Conservation (phyloP, 192 early-diverging fungal species). For the Linderina pennispora region DNA sequence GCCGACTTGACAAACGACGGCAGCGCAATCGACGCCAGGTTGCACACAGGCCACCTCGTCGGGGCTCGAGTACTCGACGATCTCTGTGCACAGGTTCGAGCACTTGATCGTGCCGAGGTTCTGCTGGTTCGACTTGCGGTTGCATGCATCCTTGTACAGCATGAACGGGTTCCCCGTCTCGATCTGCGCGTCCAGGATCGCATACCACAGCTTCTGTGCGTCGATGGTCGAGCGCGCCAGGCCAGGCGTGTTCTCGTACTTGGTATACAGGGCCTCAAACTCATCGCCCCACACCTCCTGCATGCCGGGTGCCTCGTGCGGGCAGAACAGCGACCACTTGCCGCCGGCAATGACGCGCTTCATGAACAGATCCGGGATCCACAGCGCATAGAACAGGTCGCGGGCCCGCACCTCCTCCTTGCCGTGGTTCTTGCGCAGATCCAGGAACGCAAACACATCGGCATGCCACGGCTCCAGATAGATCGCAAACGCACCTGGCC, state of each 20-base stretch:
- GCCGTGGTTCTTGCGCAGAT: slow-evolving; percentile 95
- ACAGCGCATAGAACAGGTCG: slow-evolving; percentile 95
- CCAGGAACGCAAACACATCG: slow-evolving; percentile 94
- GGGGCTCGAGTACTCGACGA: slow-evolving; percentile 92
- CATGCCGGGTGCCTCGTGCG: slow-evolving; percentile 86
- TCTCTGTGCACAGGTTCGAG: slow-evolving; percentile 97
- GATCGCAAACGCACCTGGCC: slow-evolving; percentile 96
- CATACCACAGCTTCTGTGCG: slow-evolving; percentile 97
- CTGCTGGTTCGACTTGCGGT: slow-evolving; percentile 98
- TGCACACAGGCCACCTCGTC: slow-evolving; percentile 98
- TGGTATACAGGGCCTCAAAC: slow-evolving; percentile 78
- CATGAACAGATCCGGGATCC: slow-evolving; percentile 99
- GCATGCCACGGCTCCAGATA: slow-evolving; percentile 99
- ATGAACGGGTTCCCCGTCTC: slow-evolving; percentile 98
- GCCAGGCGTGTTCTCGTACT: slow-evolving; percentile 77
- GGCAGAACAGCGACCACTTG: slow-evolving; percentile 95
- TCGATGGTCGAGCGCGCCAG: slow-evolving; percentile 85
- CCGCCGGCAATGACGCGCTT: slow-evolving; percentile 88
- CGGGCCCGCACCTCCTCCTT: slow-evolving; percentile 97
- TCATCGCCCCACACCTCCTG: slow-evolving; percentile 90
- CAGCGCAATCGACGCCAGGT: slow-evolving; percentile 89
- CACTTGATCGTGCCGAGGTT: slow-evolving; percentile 99
- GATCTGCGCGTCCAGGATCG: slow-evolving; percentile 91
- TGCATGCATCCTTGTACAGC: slow-evolving; percentile 99
- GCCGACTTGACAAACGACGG: slow-evolving; percentile 77